Conservation (phyloP, 371 early-diverging fungal genomes). For the Mortierella sp. region DNA sequence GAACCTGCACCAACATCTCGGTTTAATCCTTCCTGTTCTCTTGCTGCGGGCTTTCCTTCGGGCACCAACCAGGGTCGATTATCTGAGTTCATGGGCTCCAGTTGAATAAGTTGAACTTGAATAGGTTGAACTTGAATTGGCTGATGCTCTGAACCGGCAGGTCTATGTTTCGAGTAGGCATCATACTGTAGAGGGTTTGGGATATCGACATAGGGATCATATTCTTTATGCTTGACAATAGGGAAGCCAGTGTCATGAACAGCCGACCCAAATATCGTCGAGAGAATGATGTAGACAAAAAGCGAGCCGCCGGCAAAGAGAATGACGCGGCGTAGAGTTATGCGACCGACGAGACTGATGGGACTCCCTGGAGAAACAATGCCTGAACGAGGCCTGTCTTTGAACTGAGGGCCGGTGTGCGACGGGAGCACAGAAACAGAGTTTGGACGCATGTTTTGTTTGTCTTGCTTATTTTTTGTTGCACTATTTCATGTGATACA, state of each 20-base stretch:
- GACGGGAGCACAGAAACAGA: constrained; percentile 39
- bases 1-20: background rate
- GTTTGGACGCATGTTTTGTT: constrained; percentile 18
- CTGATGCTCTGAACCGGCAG: background rate
- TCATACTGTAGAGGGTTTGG: constrained; percentile 7
- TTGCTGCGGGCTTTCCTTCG: background rate
- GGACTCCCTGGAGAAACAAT: constrained; percentile 9
- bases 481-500: background rate
- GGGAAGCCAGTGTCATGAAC: constrained; percentile 7
- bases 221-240: constrained; percentile 24
- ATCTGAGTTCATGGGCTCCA: constrained; percentile 9
- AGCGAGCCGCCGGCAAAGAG: constrained; percentile 33
- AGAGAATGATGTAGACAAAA: constrained; percentile 50
- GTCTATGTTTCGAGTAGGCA: background rate
- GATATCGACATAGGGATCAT: constrained; percentile 30
- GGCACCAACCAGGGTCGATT: background rate
- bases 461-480: background rate
- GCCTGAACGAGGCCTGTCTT: constrained; percentile 37
- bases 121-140: constrained; percentile 10
- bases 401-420: constrained; percentile 42
- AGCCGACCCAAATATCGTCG: constrained; percentile 23
- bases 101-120: constrained; percentile 14
- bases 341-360: constrained; percentile 18
- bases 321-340: constrained; percentile 37
- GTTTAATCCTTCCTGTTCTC: background rate